These are phyloP conservation scores for Russula earlei DNA, from an alignment of 768 basidiomycete species.

Conservation along the genomic window DNA sequence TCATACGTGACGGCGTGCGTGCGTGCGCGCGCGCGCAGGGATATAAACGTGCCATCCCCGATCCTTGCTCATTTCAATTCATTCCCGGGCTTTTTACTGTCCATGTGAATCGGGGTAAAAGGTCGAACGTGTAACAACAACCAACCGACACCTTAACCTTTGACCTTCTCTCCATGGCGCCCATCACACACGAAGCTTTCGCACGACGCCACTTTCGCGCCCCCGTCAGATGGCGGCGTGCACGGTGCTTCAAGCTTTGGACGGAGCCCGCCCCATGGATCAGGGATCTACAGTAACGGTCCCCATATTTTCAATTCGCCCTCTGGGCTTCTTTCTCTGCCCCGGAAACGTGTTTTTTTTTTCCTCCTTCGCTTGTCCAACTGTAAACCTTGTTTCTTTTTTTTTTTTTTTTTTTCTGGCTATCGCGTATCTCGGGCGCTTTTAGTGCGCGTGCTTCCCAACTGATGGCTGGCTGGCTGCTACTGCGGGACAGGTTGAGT, in stretches of 20 bases:
- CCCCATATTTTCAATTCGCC: background rate
- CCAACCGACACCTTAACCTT: too few relatives aligned
- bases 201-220: too few relatives aligned
- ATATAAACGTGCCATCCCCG: background rate
- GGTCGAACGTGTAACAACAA: too few relatives aligned
- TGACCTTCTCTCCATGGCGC: background rate
- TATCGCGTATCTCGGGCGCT: background rate
- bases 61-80: background rate
- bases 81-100: background rate
- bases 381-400: slow-evolving; percentile 13
- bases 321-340: background rate
- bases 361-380: background rate
- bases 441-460: background rate
- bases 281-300: background rate
- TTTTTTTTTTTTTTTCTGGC: background rate
- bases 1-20: too few relatives aligned
- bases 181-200: background rate
- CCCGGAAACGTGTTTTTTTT: background rate
- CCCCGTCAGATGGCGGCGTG: too few relatives aligned
- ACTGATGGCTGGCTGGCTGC: too few relatives aligned
- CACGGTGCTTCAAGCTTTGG: too few relatives aligned
- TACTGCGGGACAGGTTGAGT: too few relatives aligned
- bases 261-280: background rate
- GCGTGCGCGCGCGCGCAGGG: background rate
- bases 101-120: background rate